phyloP scores from a whole-genome alignment of 768 basidiomycete genomes.

The Rhodotorula babjevae region DNA sequence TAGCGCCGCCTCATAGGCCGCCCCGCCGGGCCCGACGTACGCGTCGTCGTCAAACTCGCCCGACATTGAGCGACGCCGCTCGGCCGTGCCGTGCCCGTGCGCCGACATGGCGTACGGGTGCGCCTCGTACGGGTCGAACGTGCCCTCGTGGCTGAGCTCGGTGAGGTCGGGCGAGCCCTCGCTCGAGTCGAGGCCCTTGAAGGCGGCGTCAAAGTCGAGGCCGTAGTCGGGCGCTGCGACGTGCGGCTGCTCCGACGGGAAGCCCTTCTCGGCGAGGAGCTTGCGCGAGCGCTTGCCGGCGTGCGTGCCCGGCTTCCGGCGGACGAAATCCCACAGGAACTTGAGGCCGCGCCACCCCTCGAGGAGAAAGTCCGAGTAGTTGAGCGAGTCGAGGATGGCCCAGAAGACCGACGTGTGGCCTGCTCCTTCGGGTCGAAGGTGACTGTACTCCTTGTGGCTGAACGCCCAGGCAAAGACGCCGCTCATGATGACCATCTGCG shows the following conservation, averaged over 20 bases:
- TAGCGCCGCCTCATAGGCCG: too few relatives aligned
- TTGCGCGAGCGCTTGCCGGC: constrained; percentile 23
- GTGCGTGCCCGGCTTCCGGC: constrained; percentile 45
- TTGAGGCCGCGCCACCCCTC: constrained; percentile 64
- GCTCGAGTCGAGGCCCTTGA: constrained; percentile 4
- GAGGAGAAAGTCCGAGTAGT: constrained; percentile 57
- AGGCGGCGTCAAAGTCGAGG: constrained; percentile 29
- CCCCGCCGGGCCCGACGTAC: too few relatives aligned
- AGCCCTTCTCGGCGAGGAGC: background rate
- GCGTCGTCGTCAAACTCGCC: too few relatives aligned
- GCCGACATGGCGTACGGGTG: too few relatives aligned
- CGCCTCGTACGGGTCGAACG: too few relatives aligned
- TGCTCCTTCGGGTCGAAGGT: constrained; percentile 40
- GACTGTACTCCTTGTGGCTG: constrained; percentile 62
- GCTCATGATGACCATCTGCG: constrained; percentile 77
- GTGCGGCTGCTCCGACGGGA: background rate
- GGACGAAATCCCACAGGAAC: constrained; percentile 57
- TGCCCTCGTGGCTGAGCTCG: too few relatives aligned
- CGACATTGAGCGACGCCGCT: too few relatives aligned
- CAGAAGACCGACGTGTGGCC: constrained; percentile 56
- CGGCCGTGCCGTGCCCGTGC: background rate
- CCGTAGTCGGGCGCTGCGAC: constrained; percentile 7
- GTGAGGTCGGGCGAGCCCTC: background rate
- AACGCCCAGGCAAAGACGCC: constrained; percentile 80
- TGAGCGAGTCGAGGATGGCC: constrained; percentile 62